These are phyloP conservation scores for Hyphopichia buzzinii DNA, from an alignment of 1,139 yeast genomes.

Conservation along the genomic window DNA sequence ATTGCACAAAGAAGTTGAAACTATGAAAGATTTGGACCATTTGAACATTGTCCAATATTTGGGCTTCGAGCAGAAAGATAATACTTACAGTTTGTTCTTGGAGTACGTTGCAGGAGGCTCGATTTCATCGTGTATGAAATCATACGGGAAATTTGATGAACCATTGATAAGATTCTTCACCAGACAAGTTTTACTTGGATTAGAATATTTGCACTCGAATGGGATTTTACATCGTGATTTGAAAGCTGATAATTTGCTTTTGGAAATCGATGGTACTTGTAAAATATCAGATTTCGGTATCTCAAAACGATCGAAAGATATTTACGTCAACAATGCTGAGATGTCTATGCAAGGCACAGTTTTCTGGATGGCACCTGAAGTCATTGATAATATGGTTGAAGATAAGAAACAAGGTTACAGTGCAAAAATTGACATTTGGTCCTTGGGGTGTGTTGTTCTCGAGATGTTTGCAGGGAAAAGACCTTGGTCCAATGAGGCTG, in stretches of 20 bases:
- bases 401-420: conserved; percentile 89
- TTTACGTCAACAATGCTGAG: conserved; percentile 87
- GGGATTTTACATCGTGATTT: conserved; percentile 94
- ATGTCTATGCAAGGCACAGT: conserved; percentile 99
- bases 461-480: conserved; percentile 91
- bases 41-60: conserved; percentile 91
- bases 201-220: conserved; percentile 78
- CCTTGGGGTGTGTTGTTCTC: conserved; percentile 90
- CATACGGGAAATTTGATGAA: conserved; percentile 86
- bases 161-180: conserved; percentile 69
- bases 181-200: conserved; percentile 76
- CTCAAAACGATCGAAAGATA: conserved; percentile 81
- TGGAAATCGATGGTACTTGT: conserved; percentile 91
- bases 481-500: conserved; percentile 82
- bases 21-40: conserved; percentile 92
- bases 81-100: conserved; percentile 77
- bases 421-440: conserved; percentile 93
- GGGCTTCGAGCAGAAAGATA: conserved; percentile 80
- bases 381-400: conserved; percentile 73
- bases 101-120: conserved; percentile 99
- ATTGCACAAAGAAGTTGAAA: conserved; percentile 85
- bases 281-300: conserved; percentile 98
- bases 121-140: conserved; percentile 79
- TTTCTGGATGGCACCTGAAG: conserved; percentile 99
- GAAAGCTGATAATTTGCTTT: conserved; percentile 87